Percentiles rank a stretch among this genome's conserved stretches.
Evolutionary conservation across 129 eudicot species (phyloP).

Genomic region (Flaveria ramosissima): DNA sequence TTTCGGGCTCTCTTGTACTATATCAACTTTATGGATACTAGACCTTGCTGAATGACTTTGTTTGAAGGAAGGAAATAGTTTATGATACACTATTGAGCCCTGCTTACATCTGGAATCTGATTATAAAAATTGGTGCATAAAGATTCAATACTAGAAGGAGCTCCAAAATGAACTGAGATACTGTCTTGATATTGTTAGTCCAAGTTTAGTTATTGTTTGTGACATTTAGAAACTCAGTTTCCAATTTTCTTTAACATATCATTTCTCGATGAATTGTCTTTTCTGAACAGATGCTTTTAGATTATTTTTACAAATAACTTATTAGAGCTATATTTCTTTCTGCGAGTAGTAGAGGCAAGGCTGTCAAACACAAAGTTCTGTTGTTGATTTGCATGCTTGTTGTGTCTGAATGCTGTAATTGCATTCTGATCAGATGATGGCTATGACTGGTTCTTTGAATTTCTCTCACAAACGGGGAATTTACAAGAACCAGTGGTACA

Average conservation of each 20-base stretch:
- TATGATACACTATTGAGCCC: neutral
- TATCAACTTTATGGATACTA: too few species aligned
- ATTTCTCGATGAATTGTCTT: neutral
- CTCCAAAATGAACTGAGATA: neutral
- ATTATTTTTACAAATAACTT: neutral
- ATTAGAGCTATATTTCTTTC: neutral
- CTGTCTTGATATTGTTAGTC: neutral
- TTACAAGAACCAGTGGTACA: slow-evolving; percentile 53
- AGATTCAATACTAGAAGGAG: neutral
- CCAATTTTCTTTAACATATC: neutral
- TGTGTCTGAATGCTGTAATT: slow-evolving; percentile 27
- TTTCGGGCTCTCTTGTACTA: too few species aligned
- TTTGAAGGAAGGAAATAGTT: neutral
- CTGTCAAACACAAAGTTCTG: slow-evolving; percentile 22
- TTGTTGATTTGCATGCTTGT: slow-evolving; percentile 21
- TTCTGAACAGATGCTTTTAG: slow-evolving; percentile 6
- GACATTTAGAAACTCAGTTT: too few species aligned
- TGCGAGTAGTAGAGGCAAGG: slow-evolving; percentile 34
- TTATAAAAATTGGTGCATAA: neutral
- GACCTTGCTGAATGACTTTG: too few species aligned
- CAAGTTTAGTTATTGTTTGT: too few species aligned
- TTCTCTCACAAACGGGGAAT: slow-evolving; percentile 57
- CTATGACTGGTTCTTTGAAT: slow-evolving; percentile 66
- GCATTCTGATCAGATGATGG: slow-evolving; percentile 39
- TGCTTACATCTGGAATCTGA: neutral